phyloP scores from a whole-genome alignment of 2,329 filamentous ascomycete genomes.

The Aspergillus eucalypticola region DNA sequence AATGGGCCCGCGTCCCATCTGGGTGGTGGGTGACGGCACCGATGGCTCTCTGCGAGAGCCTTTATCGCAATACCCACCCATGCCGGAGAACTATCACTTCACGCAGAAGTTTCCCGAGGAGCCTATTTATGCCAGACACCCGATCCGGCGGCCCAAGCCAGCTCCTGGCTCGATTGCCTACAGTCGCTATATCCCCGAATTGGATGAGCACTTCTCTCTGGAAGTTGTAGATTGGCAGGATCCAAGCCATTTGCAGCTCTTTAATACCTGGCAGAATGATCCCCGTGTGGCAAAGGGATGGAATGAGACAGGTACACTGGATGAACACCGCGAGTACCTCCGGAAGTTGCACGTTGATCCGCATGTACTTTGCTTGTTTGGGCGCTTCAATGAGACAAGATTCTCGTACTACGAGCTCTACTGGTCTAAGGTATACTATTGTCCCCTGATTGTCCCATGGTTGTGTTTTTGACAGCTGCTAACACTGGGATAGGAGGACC shows the following conservation, averaged over 20 bases:
- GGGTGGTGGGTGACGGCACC: constrained; percentile 53
- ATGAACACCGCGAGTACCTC: constrained; percentile 73
- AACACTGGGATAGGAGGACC: constrained; percentile 53
- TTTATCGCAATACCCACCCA: constrained; percentile 34
- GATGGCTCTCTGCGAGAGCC: constrained; percentile 29
- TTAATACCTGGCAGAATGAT: constrained; percentile 82
- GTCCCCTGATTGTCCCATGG: too few species aligned
- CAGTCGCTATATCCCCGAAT: constrained; percentile 74
- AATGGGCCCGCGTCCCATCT: constrained; percentile 63
- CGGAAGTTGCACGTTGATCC: constrained; percentile 68
- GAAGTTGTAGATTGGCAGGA: constrained; percentile 69
- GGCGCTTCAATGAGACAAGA: constrained; percentile 66
- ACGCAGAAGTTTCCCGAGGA: constrained; percentile 50
- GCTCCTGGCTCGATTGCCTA: constrained; percentile 70
- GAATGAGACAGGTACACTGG: constrained; percentile 75
- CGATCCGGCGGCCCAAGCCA: constrained; percentile 71
- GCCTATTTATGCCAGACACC: constrained; percentile 65
- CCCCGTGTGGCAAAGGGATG: constrained; percentile 77
- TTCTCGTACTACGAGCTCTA: constrained; percentile 83
- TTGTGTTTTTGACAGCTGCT: too few species aligned
- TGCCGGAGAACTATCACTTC: constrained; percentile 36
- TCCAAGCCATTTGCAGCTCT: constrained; percentile 65
- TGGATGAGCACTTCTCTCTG: constrained; percentile 76
- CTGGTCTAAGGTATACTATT: constrained; percentile 62
- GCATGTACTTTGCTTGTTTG: constrained; percentile 61